Evolutionary conservation across 1,284 basidiomycete genomes (phyloP).

Genomic region (Tilletia caries): DNA sequence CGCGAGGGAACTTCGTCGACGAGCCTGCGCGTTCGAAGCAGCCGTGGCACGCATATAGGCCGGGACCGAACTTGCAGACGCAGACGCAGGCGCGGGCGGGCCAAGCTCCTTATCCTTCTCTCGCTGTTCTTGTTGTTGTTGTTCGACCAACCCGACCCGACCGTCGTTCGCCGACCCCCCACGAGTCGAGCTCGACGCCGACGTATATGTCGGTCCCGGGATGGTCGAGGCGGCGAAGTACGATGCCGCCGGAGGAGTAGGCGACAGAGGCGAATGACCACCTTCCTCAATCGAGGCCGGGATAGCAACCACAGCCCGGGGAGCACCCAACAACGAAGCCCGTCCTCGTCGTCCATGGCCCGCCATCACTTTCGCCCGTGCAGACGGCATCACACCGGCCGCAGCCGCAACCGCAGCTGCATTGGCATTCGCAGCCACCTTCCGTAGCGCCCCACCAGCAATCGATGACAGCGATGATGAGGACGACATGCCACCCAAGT

Average conservation of each 20-base stretch:
- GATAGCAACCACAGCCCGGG: neutral
- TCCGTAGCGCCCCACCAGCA: too few species aligned
- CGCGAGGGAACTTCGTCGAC: neutral
- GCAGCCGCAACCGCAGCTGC: neutral
- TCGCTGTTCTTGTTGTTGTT: too few species aligned
- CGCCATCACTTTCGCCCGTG: too few species aligned
- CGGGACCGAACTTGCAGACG: neutral
- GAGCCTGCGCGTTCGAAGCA: neutral
- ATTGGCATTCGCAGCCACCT: neutral
- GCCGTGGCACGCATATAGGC: neutral
- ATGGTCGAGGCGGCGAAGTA: neutral
- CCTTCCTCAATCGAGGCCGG: neutral
- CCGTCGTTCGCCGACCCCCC: too few species aligned
- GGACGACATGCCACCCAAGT: neutral
- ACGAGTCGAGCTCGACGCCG: too few species aligned
- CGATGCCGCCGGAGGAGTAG: neutral
- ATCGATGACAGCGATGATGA: neutral
- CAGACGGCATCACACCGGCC: too few species aligned
- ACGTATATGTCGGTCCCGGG: too few species aligned
- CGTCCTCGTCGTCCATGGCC: neutral
- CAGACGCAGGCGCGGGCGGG: neutral
- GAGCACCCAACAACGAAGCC: neutral
- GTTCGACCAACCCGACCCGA: too few species aligned
- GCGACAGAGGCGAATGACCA: neutral
- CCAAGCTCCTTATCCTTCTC: neutral